phyloP scores from a whole-genome alignment of 2,329 filamentous ascomycete genomes.

The Diaporthe australafricana region DNA sequence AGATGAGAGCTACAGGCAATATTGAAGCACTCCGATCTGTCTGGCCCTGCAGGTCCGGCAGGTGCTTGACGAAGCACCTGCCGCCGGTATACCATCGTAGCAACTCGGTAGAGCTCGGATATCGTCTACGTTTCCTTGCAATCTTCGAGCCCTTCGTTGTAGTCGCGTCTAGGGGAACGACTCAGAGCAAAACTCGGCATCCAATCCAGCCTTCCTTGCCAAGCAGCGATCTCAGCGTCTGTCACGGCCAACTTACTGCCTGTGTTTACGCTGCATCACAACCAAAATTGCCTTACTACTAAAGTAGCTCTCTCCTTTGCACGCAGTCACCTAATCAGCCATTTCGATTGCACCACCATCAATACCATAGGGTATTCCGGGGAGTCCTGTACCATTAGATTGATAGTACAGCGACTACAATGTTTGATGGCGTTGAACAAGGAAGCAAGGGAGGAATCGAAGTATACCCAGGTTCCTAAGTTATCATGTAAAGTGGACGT shows the following conservation, averaged over 20 bases:
- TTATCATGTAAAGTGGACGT: background rate
- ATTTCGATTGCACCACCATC: no score
- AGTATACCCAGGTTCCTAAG: background rate
- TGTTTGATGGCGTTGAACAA: no score
- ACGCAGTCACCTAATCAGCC: no score
- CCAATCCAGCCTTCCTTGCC: conserved; percentile 1
- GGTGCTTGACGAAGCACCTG: background rate
- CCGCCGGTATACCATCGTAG: background rate
- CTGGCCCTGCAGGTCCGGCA: background rate
- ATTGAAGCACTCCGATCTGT: background rate
- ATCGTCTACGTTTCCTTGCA: background rate
- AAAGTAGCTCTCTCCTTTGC: no score
- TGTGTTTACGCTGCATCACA: no score
- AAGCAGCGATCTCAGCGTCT: background rate
- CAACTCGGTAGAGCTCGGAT: background rate
- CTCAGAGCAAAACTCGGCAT: conserved; percentile 30
- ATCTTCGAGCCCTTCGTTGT: background rate
- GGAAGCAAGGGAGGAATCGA: background rate
- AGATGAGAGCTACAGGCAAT: background rate
- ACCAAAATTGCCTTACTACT: no score
- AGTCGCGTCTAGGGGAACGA: background rate
- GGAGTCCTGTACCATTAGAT: no score
- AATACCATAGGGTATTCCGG: no score
- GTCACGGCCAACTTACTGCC: no score
- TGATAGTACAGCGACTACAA: no score